Percentiles rank a stretch among this genome's conserved stretches.
phyloP scores from a whole-genome alignment of 2,329 filamentous ascomycete species.

The Ophiognomonia clavigignenti-juglandacearum region DNA sequence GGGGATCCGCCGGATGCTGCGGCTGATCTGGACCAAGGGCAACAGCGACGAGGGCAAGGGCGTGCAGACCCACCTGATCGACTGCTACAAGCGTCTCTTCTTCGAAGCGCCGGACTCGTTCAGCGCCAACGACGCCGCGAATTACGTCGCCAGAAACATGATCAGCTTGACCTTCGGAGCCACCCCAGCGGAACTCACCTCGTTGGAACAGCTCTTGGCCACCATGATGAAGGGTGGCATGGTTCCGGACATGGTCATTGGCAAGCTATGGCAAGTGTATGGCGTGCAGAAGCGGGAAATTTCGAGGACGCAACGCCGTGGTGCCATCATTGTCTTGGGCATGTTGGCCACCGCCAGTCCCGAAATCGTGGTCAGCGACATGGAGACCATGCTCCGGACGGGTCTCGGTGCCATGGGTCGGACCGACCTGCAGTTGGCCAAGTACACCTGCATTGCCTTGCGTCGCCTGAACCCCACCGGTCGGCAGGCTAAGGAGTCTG shows the following conservation, averaged over 20 bases:
- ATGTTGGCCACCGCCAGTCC: conserved; percentile 94
- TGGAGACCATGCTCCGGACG: conserved; percentile 89
- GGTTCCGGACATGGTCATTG: conserved; percentile 78
- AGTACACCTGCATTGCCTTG: conserved; percentile 92
- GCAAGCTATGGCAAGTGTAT: conserved; percentile 97
- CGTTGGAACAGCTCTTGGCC: conserved; percentile 85
- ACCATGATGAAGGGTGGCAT: conserved; percentile 97
- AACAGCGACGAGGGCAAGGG: conserved; percentile 99
- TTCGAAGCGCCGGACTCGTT: conserved; percentile 92
- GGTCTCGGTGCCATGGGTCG: conserved; percentile 78
- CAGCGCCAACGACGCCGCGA: conserved; percentile 82
- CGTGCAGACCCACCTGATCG: conserved; percentile 92
- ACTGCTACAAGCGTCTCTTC: conserved; percentile 93
- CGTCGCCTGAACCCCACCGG: conserved; percentile 84
- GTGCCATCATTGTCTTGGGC: conserved; percentile 91
- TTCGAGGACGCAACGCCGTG: conserved; percentile 82
- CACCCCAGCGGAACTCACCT: conserved; percentile 90
- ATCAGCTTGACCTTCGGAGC: conserved; percentile 96
- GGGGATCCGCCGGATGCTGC: conserved; percentile 91
- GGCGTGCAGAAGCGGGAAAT: conserved; percentile 91
- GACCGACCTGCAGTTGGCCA: conserved; percentile 80
- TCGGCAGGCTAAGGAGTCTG: conserved; percentile 70
- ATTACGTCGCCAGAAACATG: conserved; percentile 97
- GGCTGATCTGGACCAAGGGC: conserved; percentile 98
- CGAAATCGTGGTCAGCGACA: conserved; percentile 89